phyloP scores from a whole-genome alignment of 805 yeast genomes.

The Cyberlindnera euphorbiiphila region DNA sequence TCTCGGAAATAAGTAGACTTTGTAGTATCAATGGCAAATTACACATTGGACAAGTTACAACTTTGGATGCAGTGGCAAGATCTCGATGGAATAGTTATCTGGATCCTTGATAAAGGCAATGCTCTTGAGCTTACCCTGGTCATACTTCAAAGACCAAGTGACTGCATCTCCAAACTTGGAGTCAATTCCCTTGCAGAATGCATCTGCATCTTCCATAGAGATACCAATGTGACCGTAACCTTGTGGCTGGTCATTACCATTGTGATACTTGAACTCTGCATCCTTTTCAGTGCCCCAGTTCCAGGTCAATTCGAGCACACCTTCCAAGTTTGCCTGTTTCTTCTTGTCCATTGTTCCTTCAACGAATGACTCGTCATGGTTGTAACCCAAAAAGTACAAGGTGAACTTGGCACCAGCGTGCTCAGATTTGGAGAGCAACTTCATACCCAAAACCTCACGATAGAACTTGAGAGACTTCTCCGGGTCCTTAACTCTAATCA shows the following conservation, averaged over 20 bases:
- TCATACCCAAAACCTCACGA: constrained; percentile 76
- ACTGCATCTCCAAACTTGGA: constrained; percentile 44
- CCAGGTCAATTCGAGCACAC: constrained; percentile 85
- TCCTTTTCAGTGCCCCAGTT: constrained; percentile 95
- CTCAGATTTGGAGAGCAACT: constrained; percentile 52
- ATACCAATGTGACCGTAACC: constrained; percentile 90
- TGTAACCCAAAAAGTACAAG: constrained; percentile 80
- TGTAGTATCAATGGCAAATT: no score
- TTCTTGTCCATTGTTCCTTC: constrained; percentile 34
- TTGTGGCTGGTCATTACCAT: constrained; percentile 71
- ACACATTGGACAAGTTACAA: neutral
- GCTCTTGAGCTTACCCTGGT: constrained; percentile 51
- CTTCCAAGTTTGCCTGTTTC: constrained; percentile 47
- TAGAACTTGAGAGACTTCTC: constrained; percentile 72
- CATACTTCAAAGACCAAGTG: constrained; percentile 56
- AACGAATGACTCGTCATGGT: constrained; percentile 41
- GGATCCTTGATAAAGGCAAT: constrained; percentile 83
- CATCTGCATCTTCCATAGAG: constrained; percentile 58
- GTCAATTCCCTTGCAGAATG: constrained; percentile 48
- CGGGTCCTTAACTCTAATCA: constrained; percentile 92
- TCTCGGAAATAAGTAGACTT: no score
- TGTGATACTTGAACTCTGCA: constrained; percentile 69
- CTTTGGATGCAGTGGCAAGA: constrained; percentile 42
- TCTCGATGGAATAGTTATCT: constrained; percentile 83
- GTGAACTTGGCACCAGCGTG: constrained; percentile 75